A percentile compares a stretch with the other conserved stretches of the same genome.
Conservation (phyloP, 352 stramenopile genomes). For the Globisporangium yorkense region DNA sequence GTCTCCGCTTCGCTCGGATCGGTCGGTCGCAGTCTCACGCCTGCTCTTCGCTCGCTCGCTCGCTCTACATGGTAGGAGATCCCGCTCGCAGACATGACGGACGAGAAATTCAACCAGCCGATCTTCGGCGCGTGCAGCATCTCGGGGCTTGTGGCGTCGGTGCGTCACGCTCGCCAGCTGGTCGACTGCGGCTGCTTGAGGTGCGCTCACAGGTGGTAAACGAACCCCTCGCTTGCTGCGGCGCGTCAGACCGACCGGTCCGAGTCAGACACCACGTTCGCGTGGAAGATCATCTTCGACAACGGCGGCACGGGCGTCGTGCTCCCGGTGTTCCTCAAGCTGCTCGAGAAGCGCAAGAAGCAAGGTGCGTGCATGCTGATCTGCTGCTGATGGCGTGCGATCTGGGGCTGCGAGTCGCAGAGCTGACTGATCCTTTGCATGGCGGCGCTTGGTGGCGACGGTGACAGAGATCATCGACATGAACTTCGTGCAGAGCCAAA, state of each 20-base stretch:
- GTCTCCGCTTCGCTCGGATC: neutral
- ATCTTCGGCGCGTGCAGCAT: constrained; percentile 88
- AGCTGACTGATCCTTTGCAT: neutral
- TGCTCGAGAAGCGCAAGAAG: constrained; percentile 78
- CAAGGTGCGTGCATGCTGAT: constrained; percentile 26
- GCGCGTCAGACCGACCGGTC: constrained; percentile 1
- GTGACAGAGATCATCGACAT: constrained; percentile 52
- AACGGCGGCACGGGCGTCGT: constrained; percentile 81
- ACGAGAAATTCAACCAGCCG: constrained; percentile 89
- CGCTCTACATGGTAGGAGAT: constrained; percentile 40
- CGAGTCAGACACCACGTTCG: constrained; percentile 20
- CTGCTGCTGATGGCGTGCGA: neutral
- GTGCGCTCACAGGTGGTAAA: neutral
- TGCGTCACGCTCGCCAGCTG: constrained; percentile 13
- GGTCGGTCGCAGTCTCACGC: neutral
- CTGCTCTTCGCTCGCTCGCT: neutral
- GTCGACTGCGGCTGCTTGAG: neutral
- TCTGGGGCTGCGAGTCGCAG: neutral
- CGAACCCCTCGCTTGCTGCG: neutral
- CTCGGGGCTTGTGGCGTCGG: constrained; percentile 55
- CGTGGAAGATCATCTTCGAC: constrained; percentile 83
- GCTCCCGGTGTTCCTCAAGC: constrained; percentile 72
- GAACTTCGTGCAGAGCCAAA: constrained; percentile 72
- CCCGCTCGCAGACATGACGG: constrained; percentile 64
- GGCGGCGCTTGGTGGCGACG: neutral